Conservation (phyloP, 495 filamentous ascomycete genomes). For the Tuber indicum region DNA sequence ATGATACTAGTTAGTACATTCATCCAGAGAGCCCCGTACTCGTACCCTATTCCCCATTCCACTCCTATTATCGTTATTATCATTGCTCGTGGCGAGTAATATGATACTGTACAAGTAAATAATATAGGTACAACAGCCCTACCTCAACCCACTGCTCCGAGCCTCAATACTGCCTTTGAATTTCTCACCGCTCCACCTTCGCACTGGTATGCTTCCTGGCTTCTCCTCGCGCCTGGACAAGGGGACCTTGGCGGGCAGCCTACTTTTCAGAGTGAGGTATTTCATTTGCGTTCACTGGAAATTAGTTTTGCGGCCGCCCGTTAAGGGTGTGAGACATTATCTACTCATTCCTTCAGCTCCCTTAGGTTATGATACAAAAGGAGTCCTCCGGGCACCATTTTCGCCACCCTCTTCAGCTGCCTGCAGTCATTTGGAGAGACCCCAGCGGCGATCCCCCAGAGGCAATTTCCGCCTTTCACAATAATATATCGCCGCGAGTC, state of each 20-base stretch:
- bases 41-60: background rate
- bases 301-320: background rate
- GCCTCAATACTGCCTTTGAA: background rate
- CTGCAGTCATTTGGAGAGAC: background rate
- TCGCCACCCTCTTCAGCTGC: constrained; percentile 3
- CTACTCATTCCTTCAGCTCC: background rate
- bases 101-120: background rate
- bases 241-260: background rate
- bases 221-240: background rate
- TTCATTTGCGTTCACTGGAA: background rate
- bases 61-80: background rate
- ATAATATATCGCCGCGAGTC: background rate
- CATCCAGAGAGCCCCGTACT: background rate
- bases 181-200: background rate
- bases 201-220: background rate
- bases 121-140: background rate
- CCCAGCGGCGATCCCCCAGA: background rate
- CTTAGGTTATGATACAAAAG: background rate
- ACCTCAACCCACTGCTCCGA: background rate
- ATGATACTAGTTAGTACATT: background rate
- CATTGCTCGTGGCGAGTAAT: no score
- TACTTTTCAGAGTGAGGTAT: background rate
- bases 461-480: background rate
- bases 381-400: background rate
- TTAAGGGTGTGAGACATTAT: constrained; percentile 1